Conservation (phyloP, 2,329 filamentous ascomycete genomes). For the Exophiala dermatitidis region DNA sequence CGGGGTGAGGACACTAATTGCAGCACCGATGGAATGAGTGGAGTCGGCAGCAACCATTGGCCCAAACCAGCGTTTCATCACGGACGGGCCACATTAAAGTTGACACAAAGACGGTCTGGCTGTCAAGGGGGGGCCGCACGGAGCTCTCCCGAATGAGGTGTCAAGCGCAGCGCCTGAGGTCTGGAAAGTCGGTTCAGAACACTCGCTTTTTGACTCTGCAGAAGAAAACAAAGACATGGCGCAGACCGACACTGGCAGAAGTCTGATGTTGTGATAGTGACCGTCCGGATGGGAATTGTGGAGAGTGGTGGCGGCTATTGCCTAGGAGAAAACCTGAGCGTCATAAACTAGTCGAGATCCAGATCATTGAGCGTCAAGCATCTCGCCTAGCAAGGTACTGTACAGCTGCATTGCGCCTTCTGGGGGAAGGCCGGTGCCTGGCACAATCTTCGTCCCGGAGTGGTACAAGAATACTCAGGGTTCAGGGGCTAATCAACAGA, state of each 20-base stretch:
- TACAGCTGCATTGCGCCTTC: background rate
- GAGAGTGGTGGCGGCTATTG: constrained; percentile 13
- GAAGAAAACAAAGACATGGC: background rate
- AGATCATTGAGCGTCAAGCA: background rate
- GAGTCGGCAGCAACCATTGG: constrained; percentile 9
- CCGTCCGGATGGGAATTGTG: constrained; percentile 13
- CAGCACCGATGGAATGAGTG: constrained; percentile 16
- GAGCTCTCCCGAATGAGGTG: background rate
- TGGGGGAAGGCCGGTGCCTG: constrained; percentile 1
- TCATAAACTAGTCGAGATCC: background rate
- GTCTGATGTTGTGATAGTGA: constrained; percentile 7
- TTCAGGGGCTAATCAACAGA: background rate
- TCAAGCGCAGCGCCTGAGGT: background rate
- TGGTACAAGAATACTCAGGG: background rate
- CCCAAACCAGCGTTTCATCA: constrained; percentile 15
- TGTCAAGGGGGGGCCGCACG: background rate
- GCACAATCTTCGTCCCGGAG: background rate
- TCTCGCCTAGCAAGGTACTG: background rate
- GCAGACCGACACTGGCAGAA: background rate
- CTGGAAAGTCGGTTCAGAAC: background rate
- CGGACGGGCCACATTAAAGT: background rate
- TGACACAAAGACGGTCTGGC: background rate
- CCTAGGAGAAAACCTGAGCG: background rate
- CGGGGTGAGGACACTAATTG: constrained; percentile 5
- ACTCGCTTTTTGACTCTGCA: background rate